These are phyloP conservation scores for Pezicula rhizophila DNA, from an alignment of 2,329 filamentous ascomycete species.

Conservation along the genomic window DNA sequence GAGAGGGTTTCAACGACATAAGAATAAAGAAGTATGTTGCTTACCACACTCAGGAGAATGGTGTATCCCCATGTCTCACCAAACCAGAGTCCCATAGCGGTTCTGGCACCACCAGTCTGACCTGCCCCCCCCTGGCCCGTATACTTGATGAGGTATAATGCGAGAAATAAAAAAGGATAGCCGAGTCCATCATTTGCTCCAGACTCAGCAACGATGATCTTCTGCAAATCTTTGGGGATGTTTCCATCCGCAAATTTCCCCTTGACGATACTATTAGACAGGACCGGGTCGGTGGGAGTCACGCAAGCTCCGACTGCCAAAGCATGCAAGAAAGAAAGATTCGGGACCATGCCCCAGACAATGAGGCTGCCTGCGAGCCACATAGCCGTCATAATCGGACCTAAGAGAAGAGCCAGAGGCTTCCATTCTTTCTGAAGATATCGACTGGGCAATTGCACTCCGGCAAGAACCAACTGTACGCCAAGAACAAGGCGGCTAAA, in stretches of 20 bases:
- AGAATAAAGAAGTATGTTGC: too few species aligned
- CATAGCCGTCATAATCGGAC: constrained; percentile 81
- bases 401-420: constrained; percentile 66
- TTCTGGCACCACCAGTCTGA: constrained; percentile 49
- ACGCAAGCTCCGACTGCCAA: constrained; percentile 78
- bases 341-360: constrained; percentile 69
- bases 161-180: constrained; percentile 83
- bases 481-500: constrained; percentile 85
- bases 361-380: constrained; percentile 78
- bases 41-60: constrained; percentile 63
- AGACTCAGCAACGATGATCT: constrained; percentile 73
- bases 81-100: constrained; percentile 76
- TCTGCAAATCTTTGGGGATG: constrained; percentile 73
- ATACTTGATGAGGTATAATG: constrained; percentile 78
- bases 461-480: constrained; percentile 83
- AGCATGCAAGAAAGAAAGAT: constrained; percentile 69
- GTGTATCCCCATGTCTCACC: constrained; percentile 80
- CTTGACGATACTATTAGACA: constrained; percentile 88
- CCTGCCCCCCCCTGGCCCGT: constrained; percentile 50
- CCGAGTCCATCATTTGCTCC: constrained; percentile 78
- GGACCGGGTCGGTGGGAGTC: constrained; percentile 84
- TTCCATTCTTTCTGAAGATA: constrained; percentile 78
- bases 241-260: constrained; percentile 91
- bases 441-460: constrained; percentile 78
- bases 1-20: too few species aligned